Percentiles rank a stretch among this genome's conserved stretches.
Conservation (phyloP, 2,329 filamentous ascomycete species). For the Clonostachys rosea region DNA sequence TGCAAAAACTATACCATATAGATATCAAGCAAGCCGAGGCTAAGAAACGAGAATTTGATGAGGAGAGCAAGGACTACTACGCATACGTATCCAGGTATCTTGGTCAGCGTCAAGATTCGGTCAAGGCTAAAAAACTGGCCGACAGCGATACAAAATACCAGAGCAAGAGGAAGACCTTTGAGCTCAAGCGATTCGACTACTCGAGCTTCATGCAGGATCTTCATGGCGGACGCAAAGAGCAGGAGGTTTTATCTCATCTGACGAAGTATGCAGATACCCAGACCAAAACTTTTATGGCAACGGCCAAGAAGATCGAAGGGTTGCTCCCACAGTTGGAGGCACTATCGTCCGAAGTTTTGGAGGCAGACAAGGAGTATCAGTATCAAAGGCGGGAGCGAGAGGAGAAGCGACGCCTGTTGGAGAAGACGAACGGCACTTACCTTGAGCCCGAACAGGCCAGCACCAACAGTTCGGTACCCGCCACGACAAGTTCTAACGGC, state of each 20-base stretch:
- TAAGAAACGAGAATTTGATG: slow-evolving; percentile 97
- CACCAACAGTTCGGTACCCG: slow-evolving; percentile 24
- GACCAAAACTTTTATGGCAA: slow-evolving; percentile 73
- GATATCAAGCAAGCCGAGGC: slow-evolving; percentile 97
- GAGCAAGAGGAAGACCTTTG: slow-evolving; percentile 87
- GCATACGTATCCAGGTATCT: slow-evolving; percentile 91
- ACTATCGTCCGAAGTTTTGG: slow-evolving; percentile 79
- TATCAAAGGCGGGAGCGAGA: slow-evolving; percentile 93
- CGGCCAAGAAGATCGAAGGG: slow-evolving; percentile 82
- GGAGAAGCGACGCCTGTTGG: slow-evolving; percentile 83
- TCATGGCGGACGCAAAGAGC: slow-evolving; percentile 97
- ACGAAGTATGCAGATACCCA: slow-evolving; percentile 93
- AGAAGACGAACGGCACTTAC: slow-evolving; percentile 78
- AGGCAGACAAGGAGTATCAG: slow-evolving; percentile 95
- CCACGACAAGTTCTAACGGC: slow-evolving; percentile 32
- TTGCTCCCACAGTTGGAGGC: slow-evolving; percentile 89
- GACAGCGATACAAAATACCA: slow-evolving; percentile 98
- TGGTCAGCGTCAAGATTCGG: slow-evolving; percentile 90
- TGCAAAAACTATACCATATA: slow-evolving; percentile 84
- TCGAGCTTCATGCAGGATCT: slow-evolving; percentile 99
- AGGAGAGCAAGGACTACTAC: slow-evolving; percentile 98
- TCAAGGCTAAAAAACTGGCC: slow-evolving; percentile 94
- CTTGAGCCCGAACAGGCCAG: slow-evolving; percentile 62
- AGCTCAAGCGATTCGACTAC: slow-evolving; percentile 97
- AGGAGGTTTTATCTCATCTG: slow-evolving; percentile 90